phyloP scores from a whole-genome alignment of 805 yeast genomes.

The Torulaspora maleeae region DNA sequence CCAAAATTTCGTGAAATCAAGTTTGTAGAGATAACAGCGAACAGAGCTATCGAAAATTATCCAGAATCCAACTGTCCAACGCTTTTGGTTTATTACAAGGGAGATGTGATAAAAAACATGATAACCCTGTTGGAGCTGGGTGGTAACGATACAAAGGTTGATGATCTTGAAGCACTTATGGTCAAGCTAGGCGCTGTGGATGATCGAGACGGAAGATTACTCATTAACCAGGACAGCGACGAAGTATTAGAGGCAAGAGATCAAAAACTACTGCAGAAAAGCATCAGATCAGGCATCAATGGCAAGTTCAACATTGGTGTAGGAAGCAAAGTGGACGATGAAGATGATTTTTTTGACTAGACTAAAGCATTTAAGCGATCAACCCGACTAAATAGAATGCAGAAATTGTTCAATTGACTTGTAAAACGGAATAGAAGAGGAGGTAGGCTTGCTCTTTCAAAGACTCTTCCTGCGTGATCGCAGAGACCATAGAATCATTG shows the following conservation, averaged over 20 bases:
- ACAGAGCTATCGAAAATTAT: slow-evolving; percentile 86
- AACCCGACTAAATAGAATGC: slow-evolving; percentile 8
- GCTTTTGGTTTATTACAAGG: slow-evolving; percentile 70
- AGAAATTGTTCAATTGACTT: slow-evolving; percentile 19
- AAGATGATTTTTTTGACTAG: slow-evolving; percentile 48
- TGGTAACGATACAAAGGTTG: slow-evolving; percentile 66
- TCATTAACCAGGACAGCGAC: slow-evolving; percentile 55
- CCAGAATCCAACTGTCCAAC: slow-evolving; percentile 93
- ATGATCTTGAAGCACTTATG: slow-evolving; percentile 70
- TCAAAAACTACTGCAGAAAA: slow-evolving; percentile 52
- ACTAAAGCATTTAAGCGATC: slow-evolving; percentile 4
- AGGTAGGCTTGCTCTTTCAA: slow-evolving; percentile 72
- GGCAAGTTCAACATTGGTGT: slow-evolving; percentile 34
- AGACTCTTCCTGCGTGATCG: slow-evolving; percentile 61
- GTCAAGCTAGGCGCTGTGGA: slow-evolving; percentile 63
- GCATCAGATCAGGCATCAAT: slow-evolving; percentile 42
- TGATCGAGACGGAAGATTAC: slow-evolving; percentile 61
- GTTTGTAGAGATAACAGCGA: slow-evolving; percentile 87
- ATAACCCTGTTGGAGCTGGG: slow-evolving; percentile 79
- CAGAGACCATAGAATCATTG: slow-evolving; percentile 80
- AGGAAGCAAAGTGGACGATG: slow-evolving; percentile 38
- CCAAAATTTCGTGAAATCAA: slow-evolving; percentile 72
- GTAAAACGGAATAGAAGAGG: slow-evolving; percentile 54
- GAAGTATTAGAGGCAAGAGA: slow-evolving; percentile 53
- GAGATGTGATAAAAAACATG: slow-evolving; percentile 72